Evolutionary conservation across 371 early-diverging fungal species (phyloP), one percentile per base, ranked within the genome.

Genomic region (Lichtheimia hyalospora): DNA sequence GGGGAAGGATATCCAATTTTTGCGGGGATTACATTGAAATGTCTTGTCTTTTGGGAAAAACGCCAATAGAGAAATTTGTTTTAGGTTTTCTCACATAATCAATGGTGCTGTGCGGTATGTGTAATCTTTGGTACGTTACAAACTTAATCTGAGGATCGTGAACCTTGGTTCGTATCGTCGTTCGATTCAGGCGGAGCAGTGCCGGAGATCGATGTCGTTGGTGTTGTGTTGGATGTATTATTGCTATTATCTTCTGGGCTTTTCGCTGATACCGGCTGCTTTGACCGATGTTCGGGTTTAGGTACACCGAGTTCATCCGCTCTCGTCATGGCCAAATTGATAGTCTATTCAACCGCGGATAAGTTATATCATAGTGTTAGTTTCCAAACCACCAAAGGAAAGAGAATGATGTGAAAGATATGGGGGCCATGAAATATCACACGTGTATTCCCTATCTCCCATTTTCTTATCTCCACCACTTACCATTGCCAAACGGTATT

Each of bases 401-500:
- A 24, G 14, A 16, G 54, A 12, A 6, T 44, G 44, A 44, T 3
- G 3, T 5, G 44, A 13, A 13, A 2, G 13, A n/a, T 2, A 46
- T 46, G n/a, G 18, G 46, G 46, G 6, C 46, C 34, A 34, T 34
- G 34, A 34, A 34, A 34, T 34, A 34, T 34, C 34, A 34, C 34
- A 34, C 34, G 34, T 34, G 34, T 34, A 34, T 8, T 34, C 34
- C 34, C 34, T 15, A 10, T n/a, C 55, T 34, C 39, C 15, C 14
- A 20, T n/a, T 24, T 39, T 41, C 24, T 46, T 14, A 28, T 55
- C 63, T n/a, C n/a, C n/a, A n/a, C n/a, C n/a, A n/a, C n/a, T 71
- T 68, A 78, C 79, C 69, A 77, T 60, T 5, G 80, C 71, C 49
- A 80, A 53, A 18, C 77, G 65, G 54, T 73, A 80, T 46, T 80